These are phyloP conservation scores for Cladosporium sp. DNA, from an alignment of 2,329 filamentous ascomycete genomes.

Conservation along the genomic window DNA sequence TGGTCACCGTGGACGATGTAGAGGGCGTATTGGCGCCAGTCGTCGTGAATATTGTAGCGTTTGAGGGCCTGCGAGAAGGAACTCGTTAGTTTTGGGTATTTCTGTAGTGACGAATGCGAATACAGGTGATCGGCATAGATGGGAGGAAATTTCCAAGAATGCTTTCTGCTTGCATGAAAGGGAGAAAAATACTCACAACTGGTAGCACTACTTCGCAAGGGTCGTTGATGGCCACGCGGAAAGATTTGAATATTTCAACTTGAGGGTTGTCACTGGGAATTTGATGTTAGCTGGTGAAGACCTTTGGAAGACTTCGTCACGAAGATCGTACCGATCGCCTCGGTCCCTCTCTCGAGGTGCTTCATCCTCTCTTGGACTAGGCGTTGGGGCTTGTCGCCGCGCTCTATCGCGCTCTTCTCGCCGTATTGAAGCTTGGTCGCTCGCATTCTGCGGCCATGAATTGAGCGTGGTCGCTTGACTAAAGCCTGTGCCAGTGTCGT, in stretches of 20 bases:
- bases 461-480: conserved; percentile 30
- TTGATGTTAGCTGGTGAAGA: conserved; percentile 1
- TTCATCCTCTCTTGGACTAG: conserved; percentile 37
- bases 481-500: conserved; percentile 33
- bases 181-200: conserved; percentile 50
- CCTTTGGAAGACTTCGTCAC: too few species aligned
- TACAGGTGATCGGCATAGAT: background rate
- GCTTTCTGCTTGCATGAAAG: background rate
- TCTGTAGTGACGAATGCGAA: background rate
- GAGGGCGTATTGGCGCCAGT: conserved; percentile 94
- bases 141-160: background rate
- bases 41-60: conserved; percentile 97
- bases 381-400: conserved; percentile 32
- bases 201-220: conserved; percentile 96
- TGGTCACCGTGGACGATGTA: conserved; percentile 99
- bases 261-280: conserved; percentile 45
- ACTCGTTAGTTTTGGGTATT: background rate
- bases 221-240: conserved; percentile 96
- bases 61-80: conserved; percentile 65
- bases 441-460: conserved; percentile 25
- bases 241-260: conserved; percentile 98
- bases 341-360: conserved; percentile 27
- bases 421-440: conserved; percentile 20
- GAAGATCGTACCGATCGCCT: conserved; percentile 26
- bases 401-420: conserved; percentile 32